Base-by-base conservation (phyloP, 192 early-diverging fungal species). In the Geranomyces variabilis region DNA sequence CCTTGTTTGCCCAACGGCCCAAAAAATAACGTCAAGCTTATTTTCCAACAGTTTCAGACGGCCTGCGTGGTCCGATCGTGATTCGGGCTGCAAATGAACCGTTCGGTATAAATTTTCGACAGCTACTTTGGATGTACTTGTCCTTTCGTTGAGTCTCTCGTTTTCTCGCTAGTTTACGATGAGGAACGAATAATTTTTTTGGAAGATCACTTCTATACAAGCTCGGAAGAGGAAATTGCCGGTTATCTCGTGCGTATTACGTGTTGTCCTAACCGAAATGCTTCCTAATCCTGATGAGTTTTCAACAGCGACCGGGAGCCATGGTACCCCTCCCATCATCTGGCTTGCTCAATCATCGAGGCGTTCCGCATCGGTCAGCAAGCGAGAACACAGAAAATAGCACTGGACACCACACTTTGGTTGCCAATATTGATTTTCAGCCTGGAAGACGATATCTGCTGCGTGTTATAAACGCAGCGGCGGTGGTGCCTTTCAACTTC, bases 401-500 rank as follows among this genome's bases (percentile, higher is more conserved):
- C 55, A 17, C 30, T 8, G 55, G 55, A 9, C 26, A 57, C 0
- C 55, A 5, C 7, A 29, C 19, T 0, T 29, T 29, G 24, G 26
- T 57, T 1, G 30, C 12, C 30, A 17, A 57, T 30, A 29, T 57
- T 30, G 10, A 29, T 5, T 57, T 57, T 57, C 55, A 57, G 19
- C 55, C 26, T 24, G 30, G 30, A 8, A 57, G 30, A 30, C 55
- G 55, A 29, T 57, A 57, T 30, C 55, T 57, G 26, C 55, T 57
- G 30, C 55, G 55, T 1, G 30, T 57, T 30, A 57, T 57, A 24
- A 57, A 57, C 30, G 55, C 55, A 24, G 55, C 55, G 24, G 55
- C 55, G 0, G 55, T 57, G 12, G 55, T 57, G 19, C 17, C 26
- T 34, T 96, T 90, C 83, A 83, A 86, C 63, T 86, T 96, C 67